phyloP scores from a whole-genome alignment of 2,329 filamentous ascomycete genomes.

The Penicillium digitatum region DNA sequence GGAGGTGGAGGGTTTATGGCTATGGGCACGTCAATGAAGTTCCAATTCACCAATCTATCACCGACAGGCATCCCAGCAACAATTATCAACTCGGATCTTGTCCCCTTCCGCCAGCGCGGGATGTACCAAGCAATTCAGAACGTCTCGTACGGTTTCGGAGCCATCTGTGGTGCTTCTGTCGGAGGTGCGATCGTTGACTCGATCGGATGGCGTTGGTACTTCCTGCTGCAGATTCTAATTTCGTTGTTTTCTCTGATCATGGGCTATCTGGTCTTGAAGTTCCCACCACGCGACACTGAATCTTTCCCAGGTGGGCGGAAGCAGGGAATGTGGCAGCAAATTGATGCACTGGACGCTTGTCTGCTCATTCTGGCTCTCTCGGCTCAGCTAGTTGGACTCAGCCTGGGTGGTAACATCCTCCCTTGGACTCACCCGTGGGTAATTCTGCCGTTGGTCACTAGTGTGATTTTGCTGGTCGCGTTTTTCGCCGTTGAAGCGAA shows the following conservation, averaged over 20 bases:
- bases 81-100: conserved; percentile 69
- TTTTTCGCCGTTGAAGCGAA: conserved; percentile 42
- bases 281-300: conserved; percentile 32
- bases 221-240: conserved; percentile 59
- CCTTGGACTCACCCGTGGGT: conserved; percentile 45
- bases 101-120: conserved; percentile 69
- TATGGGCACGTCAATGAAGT: conserved; percentile 44
- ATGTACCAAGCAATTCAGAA: conserved; percentile 66
- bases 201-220: conserved; percentile 50
- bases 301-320: neutral
- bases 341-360: conserved; percentile 57
- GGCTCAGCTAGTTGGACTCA: conserved; percentile 48
- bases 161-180: conserved; percentile 52
- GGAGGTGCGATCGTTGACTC: conserved; percentile 44
- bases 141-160: conserved; percentile 58
- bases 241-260: conserved; percentile 54
- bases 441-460: conserved; percentile 37
- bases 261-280: conserved; percentile 52
- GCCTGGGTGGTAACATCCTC: conserved; percentile 46
- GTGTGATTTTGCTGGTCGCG: conserved; percentile 34
- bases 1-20: conserved; percentile 69
- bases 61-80: conserved; percentile 37
- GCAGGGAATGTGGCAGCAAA: conserved; percentile 47
- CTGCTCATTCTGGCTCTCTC: conserved; percentile 58
- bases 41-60: neutral